Conservation (phyloP, 495 filamentous ascomycete genomes). For the Jackrogersella multiformis region DNA sequence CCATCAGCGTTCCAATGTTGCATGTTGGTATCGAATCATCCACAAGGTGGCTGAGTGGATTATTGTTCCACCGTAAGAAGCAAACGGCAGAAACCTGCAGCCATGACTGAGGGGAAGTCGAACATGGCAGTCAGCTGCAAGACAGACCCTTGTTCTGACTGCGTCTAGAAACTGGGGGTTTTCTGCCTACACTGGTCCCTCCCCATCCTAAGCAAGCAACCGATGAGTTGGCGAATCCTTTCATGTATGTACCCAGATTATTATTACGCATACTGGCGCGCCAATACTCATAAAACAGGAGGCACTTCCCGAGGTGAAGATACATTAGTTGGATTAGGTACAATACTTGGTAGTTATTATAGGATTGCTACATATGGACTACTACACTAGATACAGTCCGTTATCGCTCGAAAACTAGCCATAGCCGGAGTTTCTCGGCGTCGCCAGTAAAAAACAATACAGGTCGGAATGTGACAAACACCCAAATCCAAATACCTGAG, state of each 20-base stretch:
- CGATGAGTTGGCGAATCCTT: neutral
- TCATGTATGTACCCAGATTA: neutral
- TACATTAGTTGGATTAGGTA: neutral
- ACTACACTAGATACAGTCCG: slow-evolving; percentile 13
- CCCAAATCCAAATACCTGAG: slow-evolving; percentile 16
- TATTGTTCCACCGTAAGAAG: slow-evolving; percentile 23
- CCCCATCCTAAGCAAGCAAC: slow-evolving; percentile 8
- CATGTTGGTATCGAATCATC: slow-evolving; percentile 13
- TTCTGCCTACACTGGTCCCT: slow-evolving; percentile 3
- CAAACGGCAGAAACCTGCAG: slow-evolving; percentile 11
- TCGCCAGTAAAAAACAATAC: slow-evolving; percentile 25
- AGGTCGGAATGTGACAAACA: slow-evolving; percentile 4
- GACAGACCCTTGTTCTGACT: slow-evolving; percentile 11
- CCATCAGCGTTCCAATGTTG: slow-evolving; percentile 9
- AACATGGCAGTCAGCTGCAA: slow-evolving; percentile 17
- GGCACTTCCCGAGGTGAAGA: neutral
- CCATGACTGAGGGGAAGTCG: slow-evolving; percentile 5
- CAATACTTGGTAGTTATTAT: too few relatives aligned
- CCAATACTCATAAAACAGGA: slow-evolving; percentile 6
- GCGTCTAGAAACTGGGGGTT: neutral
- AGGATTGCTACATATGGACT: neutral
- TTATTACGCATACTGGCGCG: slow-evolving; percentile 10
- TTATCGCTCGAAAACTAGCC: slow-evolving; percentile 31
- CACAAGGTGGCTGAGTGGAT: slow-evolving; percentile 6
- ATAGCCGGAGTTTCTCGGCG: slow-evolving; percentile 28